Base-by-base conservation (phyloP, 768 basidiomycete species). In the Tephrocybe sp. region DNA sequence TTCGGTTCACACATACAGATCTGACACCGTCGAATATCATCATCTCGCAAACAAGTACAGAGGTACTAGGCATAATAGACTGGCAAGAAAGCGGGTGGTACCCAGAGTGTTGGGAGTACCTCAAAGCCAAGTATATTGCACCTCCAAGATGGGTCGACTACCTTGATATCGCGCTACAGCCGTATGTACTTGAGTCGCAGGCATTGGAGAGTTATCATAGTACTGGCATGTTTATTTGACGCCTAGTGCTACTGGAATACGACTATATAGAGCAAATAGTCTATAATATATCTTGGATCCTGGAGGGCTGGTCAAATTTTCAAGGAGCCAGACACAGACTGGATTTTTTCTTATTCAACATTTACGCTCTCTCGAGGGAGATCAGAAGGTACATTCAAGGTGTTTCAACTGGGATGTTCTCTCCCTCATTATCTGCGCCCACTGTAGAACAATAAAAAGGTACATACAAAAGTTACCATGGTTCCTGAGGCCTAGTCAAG, bases 81-180 rank as follows among this genome's bases (percentile, higher is more conserved):
- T 61, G 55, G 60, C 49, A 57, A 11, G 51, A 51, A 31, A 54
- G 48, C 35, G 55, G 55, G 19, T 57, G 58, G 55, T 60, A 51
- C 32, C 55, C 55, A 19, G 48, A 60, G n/a, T 55, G 45, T 55
- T 55, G 58, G 58, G 57, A 58, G 34, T 58, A 58, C 44, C 12
- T 54, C 32, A 58, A 58, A 39, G 50, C 43, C 13, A 40, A 40
- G 16, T 22, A 40, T 19, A 40, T 17, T 6, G 39, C n/a, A 5
- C 13, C 5, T 17, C 14, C 39, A 20, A 20, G 19, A 17, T n/a
- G 13, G 39, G 7, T 26, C 20, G 39, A 40, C 16, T 40, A 40
- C 39, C 4, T 40, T 40, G 39, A 40, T 17, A 40, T 40, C 39
- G 39, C 39, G 19, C 39, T 40, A 17, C 39, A 40, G 10, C 39